Base-by-base conservation (phyloP, 169 alveolate species). In the Cryptosporidium andersoni region DNA sequence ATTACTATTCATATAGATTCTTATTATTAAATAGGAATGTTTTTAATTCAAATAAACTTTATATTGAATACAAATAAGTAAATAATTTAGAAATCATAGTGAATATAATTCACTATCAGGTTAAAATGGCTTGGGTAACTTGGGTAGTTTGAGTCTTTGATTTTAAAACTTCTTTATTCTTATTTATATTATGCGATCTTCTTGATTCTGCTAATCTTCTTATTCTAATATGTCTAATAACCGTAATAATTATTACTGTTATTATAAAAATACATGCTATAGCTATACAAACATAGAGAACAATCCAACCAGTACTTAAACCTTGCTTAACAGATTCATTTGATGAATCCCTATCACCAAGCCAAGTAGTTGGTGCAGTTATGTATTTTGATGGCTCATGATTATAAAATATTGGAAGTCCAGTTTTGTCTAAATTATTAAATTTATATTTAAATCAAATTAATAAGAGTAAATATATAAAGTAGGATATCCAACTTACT, bases 281-380 rank as follows among this genome's bases (percentile, higher is more conserved):
- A 6, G 40, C 62, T 8, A 74, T 14, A 60, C 85, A 74, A 8
- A 47, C 11, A 14, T 55, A 52, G 34, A 74, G 55, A n/a, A 74
- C 60, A 2, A 74, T 74, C 85, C 85, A 74, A 7, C 74, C 85
- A 9, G 60, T 58, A 7, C 64, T 40, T 16, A 74, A 49, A 34
- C 36, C 67, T 3, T 58, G 49, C 40, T 58, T 74, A 25, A 56
- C 5, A n/a, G 37, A 36, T 25, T 25, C 25, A 4, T 25, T 4
- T 42, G 67, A 48, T 8, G 51, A n/a, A 48, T 62, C 63, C 3
- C 39, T 48, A 51, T 43, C 63, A 9, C 8, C 14, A 9, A 74
- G 34, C 2, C 60, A 39, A 0, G 85, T 63, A 25, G 25, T 25
- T 25, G 25, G 25, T 25, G 25, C 25, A 25, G 25, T 25, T 25